Conservation (phyloP, 768 basidiomycete species). For the Hebeloma cylindrosporum region DNA sequence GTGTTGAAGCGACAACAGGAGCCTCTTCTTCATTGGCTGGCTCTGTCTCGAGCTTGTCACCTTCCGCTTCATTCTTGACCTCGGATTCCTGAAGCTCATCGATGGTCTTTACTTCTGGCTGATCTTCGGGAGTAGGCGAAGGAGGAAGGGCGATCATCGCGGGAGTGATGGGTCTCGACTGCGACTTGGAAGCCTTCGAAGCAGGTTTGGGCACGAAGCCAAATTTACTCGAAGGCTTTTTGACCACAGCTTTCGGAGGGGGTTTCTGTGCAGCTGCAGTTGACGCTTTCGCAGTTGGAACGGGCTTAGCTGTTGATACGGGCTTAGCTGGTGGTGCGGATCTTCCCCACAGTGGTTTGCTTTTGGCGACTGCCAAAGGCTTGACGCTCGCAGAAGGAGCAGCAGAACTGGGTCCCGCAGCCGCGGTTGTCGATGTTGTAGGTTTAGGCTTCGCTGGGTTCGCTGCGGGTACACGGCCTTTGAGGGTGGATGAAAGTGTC, state of each 20-base stretch:
- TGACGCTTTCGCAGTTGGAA: conserved; percentile 13
- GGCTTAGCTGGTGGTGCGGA: conserved; percentile 16
- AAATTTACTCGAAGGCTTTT: conserved; percentile 20
- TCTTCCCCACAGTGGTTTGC: conserved; percentile 26
- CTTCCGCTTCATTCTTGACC: neutral
- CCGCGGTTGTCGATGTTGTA: conserved; percentile 2
- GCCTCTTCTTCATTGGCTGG: neutral
- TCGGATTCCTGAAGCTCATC: neutral
- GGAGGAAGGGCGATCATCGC: conserved; percentile 36
- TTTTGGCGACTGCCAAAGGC: conserved; percentile 18
- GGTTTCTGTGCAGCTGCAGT: conserved; percentile 11
- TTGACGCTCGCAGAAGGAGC: conserved; percentile 9
- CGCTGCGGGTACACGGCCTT: conserved; percentile 9
- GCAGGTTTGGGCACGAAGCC: conserved; percentile 1
- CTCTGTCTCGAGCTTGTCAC: neutral
- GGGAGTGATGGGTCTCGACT: conserved; percentile 29
- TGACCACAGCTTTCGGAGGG: conserved; percentile 13
- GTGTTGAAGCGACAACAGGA: neutral
- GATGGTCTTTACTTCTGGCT: neutral
- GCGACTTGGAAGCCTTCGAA: conserved; percentile 1
- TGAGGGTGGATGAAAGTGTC: conserved; percentile 9
- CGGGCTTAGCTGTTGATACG: conserved; percentile 9
- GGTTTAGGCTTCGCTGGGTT: conserved; percentile 3
- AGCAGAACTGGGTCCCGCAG: conserved; percentile 1
- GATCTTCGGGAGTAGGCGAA: conserved; percentile 28